A percentile compares a stretch with the other conserved stretches of the same genome.
Evolutionary conservation across 169 alveolate species (phyloP).

Genomic region (Cryptosporidium bovis): DNA sequence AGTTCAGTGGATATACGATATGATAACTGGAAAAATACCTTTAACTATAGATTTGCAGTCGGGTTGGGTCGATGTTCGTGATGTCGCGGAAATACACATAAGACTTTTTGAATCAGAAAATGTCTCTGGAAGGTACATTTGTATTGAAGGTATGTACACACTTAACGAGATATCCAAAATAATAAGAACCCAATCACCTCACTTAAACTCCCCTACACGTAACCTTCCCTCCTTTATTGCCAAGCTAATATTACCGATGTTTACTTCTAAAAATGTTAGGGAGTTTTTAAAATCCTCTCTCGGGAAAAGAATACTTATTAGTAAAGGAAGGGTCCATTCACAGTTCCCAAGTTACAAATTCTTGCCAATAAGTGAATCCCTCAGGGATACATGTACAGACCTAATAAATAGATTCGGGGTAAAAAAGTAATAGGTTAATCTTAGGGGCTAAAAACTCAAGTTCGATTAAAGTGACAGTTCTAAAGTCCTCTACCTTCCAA

Average conservation of each 20-base stretch:
- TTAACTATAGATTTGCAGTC: constrained; percentile 40
- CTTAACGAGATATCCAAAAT: constrained; percentile 36
- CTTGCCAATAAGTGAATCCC: constrained; percentile 18
- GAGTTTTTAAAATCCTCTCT: constrained; percentile 44
- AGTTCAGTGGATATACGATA: constrained; percentile 63
- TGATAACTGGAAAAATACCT: constrained; percentile 68
- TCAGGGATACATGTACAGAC: constrained; percentile 51
- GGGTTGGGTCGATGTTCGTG: constrained; percentile 73
- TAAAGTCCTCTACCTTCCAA: constrained; percentile 73
- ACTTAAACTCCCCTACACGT: constrained; percentile 40
- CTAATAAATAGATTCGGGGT: constrained; percentile 3
- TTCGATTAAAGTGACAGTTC: background rate
- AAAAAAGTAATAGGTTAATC: background rate
- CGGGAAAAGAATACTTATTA: constrained; percentile 48
- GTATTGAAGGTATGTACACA: constrained; percentile 70
- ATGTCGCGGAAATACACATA: constrained; percentile 72
- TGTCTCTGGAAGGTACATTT: constrained; percentile 58
- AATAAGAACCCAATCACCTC: constrained; percentile 31
- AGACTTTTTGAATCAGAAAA: constrained; percentile 43
- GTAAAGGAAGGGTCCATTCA: constrained; percentile 45
- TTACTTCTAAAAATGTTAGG: constrained; percentile 53
- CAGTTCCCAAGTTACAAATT: constrained; percentile 58
- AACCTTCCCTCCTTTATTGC: constrained; percentile 48
- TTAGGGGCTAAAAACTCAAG: background rate
- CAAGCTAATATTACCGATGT: constrained; percentile 28